Evolutionary conservation across 2,329 filamentous ascomycete genomes (phyloP).

Genomic region (Hypoxylon rubiginosum): DNA sequence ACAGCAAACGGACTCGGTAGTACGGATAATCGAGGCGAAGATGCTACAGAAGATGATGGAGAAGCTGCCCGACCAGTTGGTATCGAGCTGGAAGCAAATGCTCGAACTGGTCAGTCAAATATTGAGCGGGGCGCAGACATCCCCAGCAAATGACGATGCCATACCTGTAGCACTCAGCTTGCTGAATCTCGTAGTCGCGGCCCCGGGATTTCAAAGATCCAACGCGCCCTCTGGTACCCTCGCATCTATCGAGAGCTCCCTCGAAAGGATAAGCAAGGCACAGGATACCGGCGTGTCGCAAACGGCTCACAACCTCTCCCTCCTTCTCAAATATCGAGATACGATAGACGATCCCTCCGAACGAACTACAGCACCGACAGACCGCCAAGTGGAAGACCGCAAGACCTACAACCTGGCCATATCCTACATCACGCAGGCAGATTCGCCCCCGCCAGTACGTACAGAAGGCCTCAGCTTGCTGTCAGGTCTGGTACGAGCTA

Average conservation of each 20-base stretch:
- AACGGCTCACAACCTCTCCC: slow-evolving; percentile 68
- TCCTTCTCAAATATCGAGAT: slow-evolving; percentile 69
- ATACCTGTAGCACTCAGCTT: slow-evolving; percentile 70
- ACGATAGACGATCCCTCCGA: slow-evolving; percentile 63
- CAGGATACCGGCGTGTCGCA: slow-evolving; percentile 60
- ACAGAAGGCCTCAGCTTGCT: slow-evolving; percentile 74
- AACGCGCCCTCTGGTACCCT: slow-evolving; percentile 60
- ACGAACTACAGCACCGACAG: slow-evolving; percentile 55
- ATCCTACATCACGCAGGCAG: slow-evolving; percentile 71
- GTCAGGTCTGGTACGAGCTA: slow-evolving; percentile 66
- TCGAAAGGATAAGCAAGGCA: slow-evolving; percentile 59
- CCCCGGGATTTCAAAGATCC: slow-evolving; percentile 67
- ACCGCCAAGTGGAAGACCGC: slow-evolving; percentile 69
- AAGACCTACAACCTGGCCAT: slow-evolving; percentile 73
- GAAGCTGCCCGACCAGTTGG: slow-evolving; percentile 72
- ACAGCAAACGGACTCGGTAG: slow-evolving; percentile 57
- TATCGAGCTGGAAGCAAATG: slow-evolving; percentile 73
- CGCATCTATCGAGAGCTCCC: slow-evolving; percentile 61
- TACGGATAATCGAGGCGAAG: slow-evolving; percentile 69
- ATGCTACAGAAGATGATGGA: slow-evolving; percentile 76
- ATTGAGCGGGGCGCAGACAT: slow-evolving; percentile 61
- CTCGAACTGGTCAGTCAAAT: slow-evolving; percentile 74
- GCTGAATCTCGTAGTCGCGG: slow-evolving; percentile 71
- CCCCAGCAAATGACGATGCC: slow-evolving; percentile 60
- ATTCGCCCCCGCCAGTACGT: slow-evolving; percentile 75